phyloP scores from a whole-genome alignment of 225 moss, liverwort and hornwort species.

The Polytrichum formosum region DNA sequence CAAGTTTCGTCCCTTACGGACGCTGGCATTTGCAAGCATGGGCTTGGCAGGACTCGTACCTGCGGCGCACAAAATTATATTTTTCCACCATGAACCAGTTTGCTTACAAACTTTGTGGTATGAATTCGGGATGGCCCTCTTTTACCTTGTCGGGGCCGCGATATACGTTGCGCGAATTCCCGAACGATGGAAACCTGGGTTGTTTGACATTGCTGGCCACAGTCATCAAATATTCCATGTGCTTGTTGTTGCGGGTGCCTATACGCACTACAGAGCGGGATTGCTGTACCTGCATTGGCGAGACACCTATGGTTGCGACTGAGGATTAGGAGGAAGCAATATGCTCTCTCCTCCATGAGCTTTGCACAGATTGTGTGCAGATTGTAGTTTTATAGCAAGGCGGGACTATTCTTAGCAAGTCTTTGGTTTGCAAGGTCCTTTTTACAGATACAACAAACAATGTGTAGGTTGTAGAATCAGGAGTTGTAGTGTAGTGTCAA shows the following conservation, averaged over 20 bases:
- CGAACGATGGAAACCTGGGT: constrained; percentile 88
- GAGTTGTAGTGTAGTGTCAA: too few relatives aligned
- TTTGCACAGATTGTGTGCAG: too few relatives aligned
- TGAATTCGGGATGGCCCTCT: constrained; percentile 77
- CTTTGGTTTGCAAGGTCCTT: too few relatives aligned
- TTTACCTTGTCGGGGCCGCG: constrained; percentile 65
- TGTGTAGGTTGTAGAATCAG: too few relatives aligned
- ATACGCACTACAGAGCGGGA: constrained; percentile 83
- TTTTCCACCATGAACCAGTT: constrained; percentile 66
- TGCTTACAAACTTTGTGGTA: constrained; percentile 70
- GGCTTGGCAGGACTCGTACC: constrained; percentile 82
- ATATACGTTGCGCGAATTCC: constrained; percentile 83
- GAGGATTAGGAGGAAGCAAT: too few relatives aligned
- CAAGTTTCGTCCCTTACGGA: constrained; percentile 71
- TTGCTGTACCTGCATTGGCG: constrained; percentile 89
- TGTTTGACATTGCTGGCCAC: constrained; percentile 89
- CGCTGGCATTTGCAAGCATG: constrained; percentile 82
- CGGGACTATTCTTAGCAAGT: too few relatives aligned
- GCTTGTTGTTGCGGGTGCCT: constrained; percentile 88
- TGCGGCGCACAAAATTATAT: constrained; percentile 72
- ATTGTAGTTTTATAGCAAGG: too few relatives aligned
- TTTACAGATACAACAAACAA: too few relatives aligned
- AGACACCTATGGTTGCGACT: constrained; percentile 59
- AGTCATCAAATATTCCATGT: constrained; percentile 92
- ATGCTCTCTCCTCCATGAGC: too few relatives aligned